phyloP scores from a whole-genome alignment of 179 eudicot genomes.

The Corrigiola litoralis region DNA sequence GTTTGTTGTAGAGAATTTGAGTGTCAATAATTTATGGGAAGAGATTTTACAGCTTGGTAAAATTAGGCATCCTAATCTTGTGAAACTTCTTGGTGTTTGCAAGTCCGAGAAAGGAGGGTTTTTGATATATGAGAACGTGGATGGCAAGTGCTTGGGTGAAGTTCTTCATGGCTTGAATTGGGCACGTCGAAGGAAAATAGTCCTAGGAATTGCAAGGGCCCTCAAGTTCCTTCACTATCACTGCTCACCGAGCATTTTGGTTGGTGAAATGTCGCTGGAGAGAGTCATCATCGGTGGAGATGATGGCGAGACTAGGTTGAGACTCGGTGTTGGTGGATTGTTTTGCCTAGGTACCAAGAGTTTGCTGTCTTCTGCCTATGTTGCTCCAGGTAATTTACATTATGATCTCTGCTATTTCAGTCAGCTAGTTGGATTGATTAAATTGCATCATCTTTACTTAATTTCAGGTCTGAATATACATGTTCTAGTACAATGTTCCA shows the following conservation, averaged over 20 bases:
- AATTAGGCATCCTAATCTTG: slow-evolving; percentile 55
- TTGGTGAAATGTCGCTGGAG: slow-evolving; percentile 54
- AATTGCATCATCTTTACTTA: not conserved
- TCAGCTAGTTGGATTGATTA: not conserved
- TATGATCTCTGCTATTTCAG: not conserved
- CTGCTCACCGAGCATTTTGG: slow-evolving; percentile 29
- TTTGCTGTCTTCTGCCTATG: slow-evolving; percentile 51
- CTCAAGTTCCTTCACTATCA: slow-evolving; percentile 46
- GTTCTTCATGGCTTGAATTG: slow-evolving; percentile 41
- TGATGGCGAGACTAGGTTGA: slow-evolving; percentile 44
- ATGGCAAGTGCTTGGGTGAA: slow-evolving; percentile 54
- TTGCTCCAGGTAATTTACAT: slow-evolving; percentile 61
- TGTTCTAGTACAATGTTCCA: too few relatives aligned
- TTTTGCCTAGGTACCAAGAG: slow-evolving; percentile 31
- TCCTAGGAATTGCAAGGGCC: slow-evolving; percentile 62
- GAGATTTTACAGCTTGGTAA: slow-evolving; percentile 35
- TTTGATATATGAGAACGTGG: slow-evolving; percentile 46
- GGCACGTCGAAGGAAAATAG: slow-evolving; percentile 50
- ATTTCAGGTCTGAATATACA: too few relatives aligned
- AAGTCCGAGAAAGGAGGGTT: slow-evolving; percentile 43
- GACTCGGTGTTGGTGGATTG: slow-evolving; percentile 38
- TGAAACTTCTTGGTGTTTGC: slow-evolving; percentile 43
- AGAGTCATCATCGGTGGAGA: slow-evolving; percentile 41
- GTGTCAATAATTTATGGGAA: slow-evolving; percentile 29
- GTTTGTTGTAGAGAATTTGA: slow-evolving; percentile 36